Evolutionary conservation across 2,329 filamentous ascomycete species (phyloP).

Genomic region (Neonectria sp.): DNA sequence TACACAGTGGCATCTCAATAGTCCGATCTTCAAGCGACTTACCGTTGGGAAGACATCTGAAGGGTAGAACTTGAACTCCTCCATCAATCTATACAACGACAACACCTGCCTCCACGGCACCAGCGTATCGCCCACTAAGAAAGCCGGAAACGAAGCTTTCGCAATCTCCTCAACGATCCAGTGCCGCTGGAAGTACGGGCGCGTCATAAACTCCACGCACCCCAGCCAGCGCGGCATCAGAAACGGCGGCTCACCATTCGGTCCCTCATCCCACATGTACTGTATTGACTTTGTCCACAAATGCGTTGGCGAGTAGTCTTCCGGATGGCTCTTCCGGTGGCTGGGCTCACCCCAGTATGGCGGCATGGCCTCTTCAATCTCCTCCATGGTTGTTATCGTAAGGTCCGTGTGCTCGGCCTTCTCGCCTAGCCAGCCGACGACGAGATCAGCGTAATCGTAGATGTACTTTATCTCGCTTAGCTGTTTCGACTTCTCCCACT

Average conservation of each 20-base stretch:
- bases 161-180: conserved; percentile 57
- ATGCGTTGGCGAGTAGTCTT: conserved; percentile 53
- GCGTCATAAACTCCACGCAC: conserved; percentile 47
- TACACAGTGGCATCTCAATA: not conserved
- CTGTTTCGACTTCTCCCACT: conserved; percentile 47
- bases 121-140: conserved; percentile 54
- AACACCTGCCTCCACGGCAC: conserved; percentile 55
- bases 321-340: conserved; percentile 51
- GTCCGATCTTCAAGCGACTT: not conserved
- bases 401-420: conserved; percentile 48
- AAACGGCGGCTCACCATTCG: conserved; percentile 41
- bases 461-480: conserved; percentile 48
- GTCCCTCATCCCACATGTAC: conserved; percentile 41
- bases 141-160: conserved; percentile 50
- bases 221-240: conserved; percentile 44
- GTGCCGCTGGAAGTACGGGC: conserved; percentile 53
- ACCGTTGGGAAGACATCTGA: conserved; percentile 49
- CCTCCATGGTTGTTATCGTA: conserved; percentile 46
- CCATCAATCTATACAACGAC: conserved; percentile 52
- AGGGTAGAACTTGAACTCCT: conserved; percentile 53
- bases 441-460: conserved; percentile 50
- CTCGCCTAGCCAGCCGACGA: conserved; percentile 52
- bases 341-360: conserved; percentile 52
- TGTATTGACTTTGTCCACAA: conserved; percentile 48
- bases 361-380: conserved; percentile 52